These are phyloP conservation scores for Cladobotryum mycophilum DNA, from an alignment of 2,329 filamentous ascomycete genomes.

Conservation along the genomic window DNA sequence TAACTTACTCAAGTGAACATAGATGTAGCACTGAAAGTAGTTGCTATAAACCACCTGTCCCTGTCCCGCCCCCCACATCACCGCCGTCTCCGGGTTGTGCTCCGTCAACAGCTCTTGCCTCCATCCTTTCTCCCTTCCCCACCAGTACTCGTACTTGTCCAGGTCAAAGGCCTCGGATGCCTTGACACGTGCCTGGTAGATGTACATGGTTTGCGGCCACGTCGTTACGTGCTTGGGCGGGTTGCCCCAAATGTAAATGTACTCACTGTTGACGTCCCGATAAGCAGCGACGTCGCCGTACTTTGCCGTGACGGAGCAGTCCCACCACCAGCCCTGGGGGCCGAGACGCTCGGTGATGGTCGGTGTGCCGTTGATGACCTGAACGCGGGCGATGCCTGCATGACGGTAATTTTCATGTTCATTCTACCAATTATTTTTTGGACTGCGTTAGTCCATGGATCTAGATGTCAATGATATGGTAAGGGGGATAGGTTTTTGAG, in stretches of 20 bases:
- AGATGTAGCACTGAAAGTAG: slow-evolving; percentile 29
- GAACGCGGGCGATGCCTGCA: slow-evolving; percentile 30
- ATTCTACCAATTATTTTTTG: slow-evolving; percentile 19
- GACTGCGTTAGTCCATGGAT: not conserved
- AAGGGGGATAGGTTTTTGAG: not conserved
- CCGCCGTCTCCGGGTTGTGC: slow-evolving; percentile 31
- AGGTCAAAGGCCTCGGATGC: slow-evolving; percentile 31
- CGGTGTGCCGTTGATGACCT: slow-evolving; percentile 26
- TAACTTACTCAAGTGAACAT: slow-evolving; percentile 23
- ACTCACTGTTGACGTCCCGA: slow-evolving; percentile 31
- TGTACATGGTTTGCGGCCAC: slow-evolving; percentile 21
- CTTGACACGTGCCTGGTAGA: slow-evolving; percentile 32
- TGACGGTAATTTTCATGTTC: slow-evolving; percentile 27
- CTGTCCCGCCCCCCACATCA: slow-evolving; percentile 32
- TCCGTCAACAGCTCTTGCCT: slow-evolving; percentile 23
- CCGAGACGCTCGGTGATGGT: slow-evolving; percentile 27
- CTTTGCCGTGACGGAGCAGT: slow-evolving; percentile 22
- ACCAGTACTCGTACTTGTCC: slow-evolving; percentile 34
- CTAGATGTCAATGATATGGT: not conserved
- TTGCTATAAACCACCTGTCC: slow-evolving; percentile 33
- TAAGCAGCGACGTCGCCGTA: slow-evolving; percentile 35
- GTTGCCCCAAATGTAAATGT: slow-evolving; percentile 33
- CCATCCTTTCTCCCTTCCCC: slow-evolving; percentile 33
- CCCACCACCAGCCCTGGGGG: slow-evolving; percentile 29
- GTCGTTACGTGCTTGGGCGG: slow-evolving; percentile 26